Conservation (phyloP, 768 basidiomycete species). For the Russula emetica region DNA sequence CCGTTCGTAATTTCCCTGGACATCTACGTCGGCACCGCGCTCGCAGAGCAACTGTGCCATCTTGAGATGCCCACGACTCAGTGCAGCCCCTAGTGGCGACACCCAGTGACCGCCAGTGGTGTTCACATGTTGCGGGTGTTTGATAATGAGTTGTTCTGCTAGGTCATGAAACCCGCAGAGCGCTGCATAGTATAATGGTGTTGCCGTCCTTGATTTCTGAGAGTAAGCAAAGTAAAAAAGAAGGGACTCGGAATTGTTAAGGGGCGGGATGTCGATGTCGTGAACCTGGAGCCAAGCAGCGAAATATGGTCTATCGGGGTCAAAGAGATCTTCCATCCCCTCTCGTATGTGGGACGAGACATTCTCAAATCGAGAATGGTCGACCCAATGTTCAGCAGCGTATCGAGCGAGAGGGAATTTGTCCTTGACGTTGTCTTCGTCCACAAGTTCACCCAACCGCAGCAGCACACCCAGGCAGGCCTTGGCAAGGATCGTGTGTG, state of each 20-base stretch:
- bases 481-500: no score
- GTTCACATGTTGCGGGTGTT: not conserved
- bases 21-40: not conserved
- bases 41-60: not conserved
- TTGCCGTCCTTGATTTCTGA: not conserved
- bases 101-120: not conserved
- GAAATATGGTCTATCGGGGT: not conserved
- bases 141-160: not conserved
- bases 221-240: fast-evolving
- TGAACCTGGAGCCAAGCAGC: not conserved
- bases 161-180: not conserved
- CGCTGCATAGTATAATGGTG: not conserved
- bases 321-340: not conserved
- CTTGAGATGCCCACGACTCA: not conserved
- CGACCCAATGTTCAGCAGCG: not conserved
- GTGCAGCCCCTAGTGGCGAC: not conserved
- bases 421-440: no score
- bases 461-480: no score
- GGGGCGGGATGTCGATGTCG: not conserved
- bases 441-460: not conserved
- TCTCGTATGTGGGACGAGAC: not conserved
- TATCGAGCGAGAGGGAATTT: not conserved
- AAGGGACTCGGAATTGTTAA: no score
- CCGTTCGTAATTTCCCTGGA: fast-evolving
- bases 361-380: not conserved